Percentiles rank a stretch among this genome's conserved stretches.
phyloP scores from a whole-genome alignment of 2,329 filamentous ascomycete genomes.

The Diaporthe sp. region DNA sequence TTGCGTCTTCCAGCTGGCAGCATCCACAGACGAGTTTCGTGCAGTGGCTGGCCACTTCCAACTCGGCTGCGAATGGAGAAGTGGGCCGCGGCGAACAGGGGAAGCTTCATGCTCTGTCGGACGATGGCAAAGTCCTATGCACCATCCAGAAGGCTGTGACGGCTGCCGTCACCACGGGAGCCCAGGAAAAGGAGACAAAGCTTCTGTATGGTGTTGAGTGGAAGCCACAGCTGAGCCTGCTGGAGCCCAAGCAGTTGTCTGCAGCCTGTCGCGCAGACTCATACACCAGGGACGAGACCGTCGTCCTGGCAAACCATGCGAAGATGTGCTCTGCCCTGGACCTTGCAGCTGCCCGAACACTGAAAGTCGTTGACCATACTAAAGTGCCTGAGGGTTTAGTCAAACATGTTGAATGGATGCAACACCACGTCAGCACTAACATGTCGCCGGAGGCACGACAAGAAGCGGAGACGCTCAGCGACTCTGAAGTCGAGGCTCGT shows the following conservation, averaged over 20 bases:
- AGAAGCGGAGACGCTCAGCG: slow-evolving; percentile 41
- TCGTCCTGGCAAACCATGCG: slow-evolving; percentile 41
- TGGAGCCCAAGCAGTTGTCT: slow-evolving; percentile 48
- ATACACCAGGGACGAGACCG: slow-evolving; percentile 45
- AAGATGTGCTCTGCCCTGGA: slow-evolving; percentile 45
- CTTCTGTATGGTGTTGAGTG: slow-evolving; percentile 53
- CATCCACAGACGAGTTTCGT: background rate
- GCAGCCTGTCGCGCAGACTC: slow-evolving; percentile 43
- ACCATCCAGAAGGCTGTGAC: slow-evolving; percentile 46
- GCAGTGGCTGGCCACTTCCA: slow-evolving; percentile 11
- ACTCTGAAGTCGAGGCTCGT: slow-evolving; percentile 46
- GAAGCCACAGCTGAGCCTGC: slow-evolving; percentile 55
- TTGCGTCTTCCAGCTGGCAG: slow-evolving; percentile 5
- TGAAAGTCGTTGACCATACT: slow-evolving; percentile 42
- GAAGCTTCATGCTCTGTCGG: slow-evolving; percentile 48
- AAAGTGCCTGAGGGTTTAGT: slow-evolving; percentile 43
- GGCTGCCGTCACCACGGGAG: slow-evolving; percentile 45
- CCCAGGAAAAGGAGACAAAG: slow-evolving; percentile 43
- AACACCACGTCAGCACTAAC: slow-evolving; percentile 44
- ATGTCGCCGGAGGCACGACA: slow-evolving; percentile 40
- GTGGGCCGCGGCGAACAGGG: slow-evolving; percentile 45
- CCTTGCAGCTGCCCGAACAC: slow-evolving; percentile 38
- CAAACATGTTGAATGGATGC: slow-evolving; percentile 51
- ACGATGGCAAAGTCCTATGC: slow-evolving; percentile 49
- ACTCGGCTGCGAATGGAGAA: background rate